Conservation (phyloP, 1,139 yeast species). For the Meyerozyma sp. region DNA sequence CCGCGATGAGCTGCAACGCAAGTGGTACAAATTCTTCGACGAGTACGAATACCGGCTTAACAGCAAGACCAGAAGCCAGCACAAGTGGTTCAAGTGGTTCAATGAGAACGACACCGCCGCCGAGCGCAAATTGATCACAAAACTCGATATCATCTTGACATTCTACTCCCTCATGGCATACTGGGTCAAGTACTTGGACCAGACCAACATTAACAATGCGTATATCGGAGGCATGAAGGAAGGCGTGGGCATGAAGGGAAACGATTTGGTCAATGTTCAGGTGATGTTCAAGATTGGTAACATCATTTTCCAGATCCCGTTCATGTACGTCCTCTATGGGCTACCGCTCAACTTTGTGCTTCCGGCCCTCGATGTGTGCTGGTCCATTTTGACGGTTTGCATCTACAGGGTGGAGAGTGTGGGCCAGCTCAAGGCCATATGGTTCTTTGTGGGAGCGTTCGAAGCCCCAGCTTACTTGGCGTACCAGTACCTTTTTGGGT, state of each 20-base stretch:
- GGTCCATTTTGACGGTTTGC: conserved; percentile 64
- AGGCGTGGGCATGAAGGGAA: conserved; percentile 57
- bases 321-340: conserved; percentile 38
- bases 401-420: conserved; percentile 43
- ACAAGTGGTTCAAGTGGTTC: conserved; percentile 64
- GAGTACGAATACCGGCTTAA: conserved; percentile 55
- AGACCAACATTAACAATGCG: conserved; percentile 58
- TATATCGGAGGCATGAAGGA: conserved; percentile 63
- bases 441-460: conserved; percentile 59
- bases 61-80: conserved; percentile 25
- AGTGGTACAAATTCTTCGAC: conserved; percentile 61
- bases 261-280: conserved; percentile 58
- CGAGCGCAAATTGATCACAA: conserved; percentile 50
- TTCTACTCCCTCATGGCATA: conserved; percentile 58
- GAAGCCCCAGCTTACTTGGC: conserved; percentile 60
- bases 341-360: conserved; percentile 52
- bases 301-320: conserved; percentile 51
- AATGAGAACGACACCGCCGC: conserved; percentile 51
- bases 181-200: conserved; percentile 69
- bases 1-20: conserved; percentile 57
- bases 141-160: conserved; percentile 57
- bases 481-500: conserved; percentile 56
- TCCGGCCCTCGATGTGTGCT: conserved; percentile 54
- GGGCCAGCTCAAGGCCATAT: conserved; percentile 47
- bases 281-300: conserved; percentile 55